Evolutionary conservation across 2,329 filamentous ascomycete genomes (phyloP), one percentile per base, ranked within the genome.

Genomic region (Xylariales sp.): DNA sequence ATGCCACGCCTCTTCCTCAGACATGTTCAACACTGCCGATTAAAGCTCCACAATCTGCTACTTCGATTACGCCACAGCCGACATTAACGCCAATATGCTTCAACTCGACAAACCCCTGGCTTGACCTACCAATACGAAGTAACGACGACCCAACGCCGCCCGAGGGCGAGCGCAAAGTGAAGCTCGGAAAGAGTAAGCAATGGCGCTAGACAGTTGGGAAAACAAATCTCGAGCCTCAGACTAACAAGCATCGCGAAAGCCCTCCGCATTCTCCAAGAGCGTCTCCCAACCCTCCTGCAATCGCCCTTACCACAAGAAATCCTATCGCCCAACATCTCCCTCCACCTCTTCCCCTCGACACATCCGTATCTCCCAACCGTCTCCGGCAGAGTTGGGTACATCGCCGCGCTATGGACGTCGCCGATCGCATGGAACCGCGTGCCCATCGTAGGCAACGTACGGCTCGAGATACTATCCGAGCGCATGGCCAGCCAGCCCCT

Each of bases 401-500:
- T 92, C 43, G 95, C 96, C 18, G 96, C 96, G 2, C 84, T 99
- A 45, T 98, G 94, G 94, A 97, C 96, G 0, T 94, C 94, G 0
- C 96, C 96, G 0, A 91, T 99, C 59, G 95, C 94, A 36, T 99
- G 96, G 96, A 97, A 97, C 75, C 89, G 93, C 34, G 87, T 99
- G 0, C 96, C 96, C 2, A 88, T 98, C 23, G 87, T 97, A 39
- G 94, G 95, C 72, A 97, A 97, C 75, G 93, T 97, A 52, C 90
- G 90, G 73, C 87, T 99, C 10, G 90, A 93, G 74, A 96, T 99
- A 60, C 81, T 97, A 18, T 95, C 93, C 12, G 94, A 97, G 83
- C 92, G 95, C 73, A 96, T 99, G 87, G 88, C 91, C 65, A 87
- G 88, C 68, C 85, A 85, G 71, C 83, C 84, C 7, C 73, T 83